A percentile compares a stretch with the other conserved stretches of the same genome.
Conservation (phyloP, 176 grass and related monocot genomes). For the Phoenix dactylifera region DNA sequence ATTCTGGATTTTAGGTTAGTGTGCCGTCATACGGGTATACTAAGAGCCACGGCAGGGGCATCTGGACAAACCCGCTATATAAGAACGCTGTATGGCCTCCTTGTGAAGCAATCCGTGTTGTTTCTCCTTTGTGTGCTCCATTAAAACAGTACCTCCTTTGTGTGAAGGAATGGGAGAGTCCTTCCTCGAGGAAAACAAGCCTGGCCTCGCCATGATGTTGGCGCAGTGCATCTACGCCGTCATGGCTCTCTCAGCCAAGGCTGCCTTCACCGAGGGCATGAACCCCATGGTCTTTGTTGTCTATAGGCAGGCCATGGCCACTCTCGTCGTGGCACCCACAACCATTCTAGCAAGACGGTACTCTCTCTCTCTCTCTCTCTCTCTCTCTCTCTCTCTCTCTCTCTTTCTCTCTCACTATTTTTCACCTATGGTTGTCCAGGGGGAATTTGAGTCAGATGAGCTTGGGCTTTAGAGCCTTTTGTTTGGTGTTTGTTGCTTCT, state of each 20-base stretch:
- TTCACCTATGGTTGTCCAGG: constrained; percentile 22
- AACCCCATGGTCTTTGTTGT: constrained; percentile 72
- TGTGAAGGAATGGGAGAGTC: background rate
- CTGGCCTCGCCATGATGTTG: constrained; percentile 57
- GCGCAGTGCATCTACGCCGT: constrained; percentile 63
- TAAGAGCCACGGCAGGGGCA: too few species aligned
- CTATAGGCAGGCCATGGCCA: constrained; percentile 55
- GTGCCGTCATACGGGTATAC: too few species aligned
- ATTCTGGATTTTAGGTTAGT: too few species aligned
- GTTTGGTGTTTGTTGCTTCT: constrained; percentile 51
- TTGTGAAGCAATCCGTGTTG: too few species aligned
- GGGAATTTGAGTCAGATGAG: constrained; percentile 25
- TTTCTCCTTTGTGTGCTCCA: too few species aligned
- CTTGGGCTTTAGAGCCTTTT: constrained; percentile 35
- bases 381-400: constrained; percentile 15
- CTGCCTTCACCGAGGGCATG: constrained; percentile 49
- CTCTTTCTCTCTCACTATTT: background rate
- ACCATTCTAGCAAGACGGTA: constrained; percentile 29
- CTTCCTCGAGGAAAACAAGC: constrained; percentile 49
- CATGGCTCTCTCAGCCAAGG: constrained; percentile 48
- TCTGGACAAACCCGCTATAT: too few species aligned
- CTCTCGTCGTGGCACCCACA: constrained; percentile 30
- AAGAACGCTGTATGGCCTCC: too few species aligned
- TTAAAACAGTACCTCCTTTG: background rate
- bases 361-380: background rate